Base-by-base conservation (phyloP, 352 stramenopile species). In the Pythium sukuiense region DNA sequence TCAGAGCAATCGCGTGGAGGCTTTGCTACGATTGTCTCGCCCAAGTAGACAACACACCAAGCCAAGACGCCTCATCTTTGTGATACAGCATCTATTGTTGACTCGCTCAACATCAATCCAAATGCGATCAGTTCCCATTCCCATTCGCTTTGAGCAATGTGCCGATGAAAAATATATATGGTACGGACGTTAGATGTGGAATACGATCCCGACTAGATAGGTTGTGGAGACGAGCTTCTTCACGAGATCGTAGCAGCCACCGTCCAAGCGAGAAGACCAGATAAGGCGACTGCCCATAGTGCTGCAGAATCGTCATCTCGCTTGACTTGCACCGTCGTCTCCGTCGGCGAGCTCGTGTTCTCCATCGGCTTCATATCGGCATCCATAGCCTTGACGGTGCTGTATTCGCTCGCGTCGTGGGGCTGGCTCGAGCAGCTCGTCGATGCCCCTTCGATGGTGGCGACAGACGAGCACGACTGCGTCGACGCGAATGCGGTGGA, bases 251-350 rank as follows among this genome's bases (percentile, higher is more conserved):
- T 18, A 4, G 27, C 48, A 16, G 24, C 58, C 2, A 58, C 30
- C 5, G 46, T 58, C 46, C 58, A 64, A 18, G 56, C 56, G 18
- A 58, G 46, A n/a, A 56, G 33, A 4, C n/a, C 49, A 6, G 59
- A 65, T 12, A 56, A 65, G 2, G 24, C 33, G 13, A 58, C 59
- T 6, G 35, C 46, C 59, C 46, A 65, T 18, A 58, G 16, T 30
- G 48, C 59, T 16, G 26, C 55, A 2, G 56, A 54, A 14, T 32
- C 48, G 16, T 48, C 41, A 2, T 48, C 41, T 13, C 48, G 46
- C 27, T 37, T 41, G n/a, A 53, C 32, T 20, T 45, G 11, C 16
- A 37, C 14, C 14, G 41, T 46, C 39, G 39, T 26, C 41, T 48
- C 41, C 41, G 41, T 48, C 18, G 41, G 24, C 26, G 41, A 26